Conservation (phyloP, 192 early-diverging fungal genomes). For the Coemansia asiatica region DNA sequence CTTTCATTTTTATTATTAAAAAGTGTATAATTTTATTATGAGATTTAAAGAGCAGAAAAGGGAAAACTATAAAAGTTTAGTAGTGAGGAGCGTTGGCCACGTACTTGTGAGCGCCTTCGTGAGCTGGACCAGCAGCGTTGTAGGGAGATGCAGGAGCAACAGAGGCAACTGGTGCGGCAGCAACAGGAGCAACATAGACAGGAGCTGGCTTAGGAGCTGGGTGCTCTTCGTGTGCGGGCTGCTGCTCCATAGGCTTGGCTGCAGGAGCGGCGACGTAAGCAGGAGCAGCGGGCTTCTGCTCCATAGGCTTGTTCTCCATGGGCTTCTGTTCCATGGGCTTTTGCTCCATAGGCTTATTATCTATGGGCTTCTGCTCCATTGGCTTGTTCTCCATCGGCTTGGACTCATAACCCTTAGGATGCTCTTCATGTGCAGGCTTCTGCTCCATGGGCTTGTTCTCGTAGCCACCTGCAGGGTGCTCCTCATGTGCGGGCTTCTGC, state of each 20-base stretch:
- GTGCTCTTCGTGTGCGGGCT: constrained; percentile 11
- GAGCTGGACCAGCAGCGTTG: constrained; percentile 17
- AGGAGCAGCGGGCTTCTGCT: constrained; percentile 5
- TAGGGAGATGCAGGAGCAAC: constrained; percentile 6
- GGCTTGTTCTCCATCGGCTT: background rate
- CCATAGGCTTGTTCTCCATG: background rate
- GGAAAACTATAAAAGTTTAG: constrained; percentile 12
- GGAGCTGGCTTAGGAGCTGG: constrained; percentile 13
- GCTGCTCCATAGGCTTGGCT: constrained; percentile 15
- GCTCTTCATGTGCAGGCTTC: constrained; percentile 8
- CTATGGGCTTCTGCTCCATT: background rate
- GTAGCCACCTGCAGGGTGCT: constrained; percentile 12
- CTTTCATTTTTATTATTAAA: no score
- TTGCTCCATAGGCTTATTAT: background rate
- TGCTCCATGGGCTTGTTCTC: constrained; percentile 1
- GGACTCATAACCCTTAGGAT: background rate
- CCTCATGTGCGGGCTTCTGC: constrained; percentile 15
- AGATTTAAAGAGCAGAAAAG: background rate
- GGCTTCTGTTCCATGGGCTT: background rate
- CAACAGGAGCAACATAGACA: constrained; percentile 3
- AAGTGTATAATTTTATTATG: background rate
- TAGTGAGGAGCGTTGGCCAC: constrained; percentile 37
- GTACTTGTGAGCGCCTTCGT: constrained; percentile 21
- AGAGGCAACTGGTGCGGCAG: background rate
- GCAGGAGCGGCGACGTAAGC: background rate